Conservation (phyloP, 2,329 filamentous ascomycete species). For the Bisporella sp. region DNA sequence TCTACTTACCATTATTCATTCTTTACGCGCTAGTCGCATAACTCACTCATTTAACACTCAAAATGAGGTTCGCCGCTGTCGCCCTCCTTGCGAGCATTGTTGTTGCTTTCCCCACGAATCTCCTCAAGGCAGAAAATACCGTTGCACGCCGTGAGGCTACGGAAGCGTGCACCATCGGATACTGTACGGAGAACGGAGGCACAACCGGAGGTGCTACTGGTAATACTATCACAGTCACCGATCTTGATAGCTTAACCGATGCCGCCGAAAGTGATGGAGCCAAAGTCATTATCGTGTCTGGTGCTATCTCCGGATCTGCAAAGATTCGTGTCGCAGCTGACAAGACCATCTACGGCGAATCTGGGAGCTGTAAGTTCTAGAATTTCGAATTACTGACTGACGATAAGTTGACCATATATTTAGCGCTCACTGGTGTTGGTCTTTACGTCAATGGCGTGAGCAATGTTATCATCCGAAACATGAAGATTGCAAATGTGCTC, state of each 20-base stretch:
- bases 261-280: constrained; percentile 33
- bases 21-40: no score
- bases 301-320: constrained; percentile 21
- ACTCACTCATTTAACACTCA: no score
- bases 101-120: no score
- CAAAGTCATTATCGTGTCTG: constrained; percentile 36
- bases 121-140: no score
- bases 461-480: constrained; percentile 52
- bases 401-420: neutral
- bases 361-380: constrained; percentile 25
- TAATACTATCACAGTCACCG: constrained; percentile 37
- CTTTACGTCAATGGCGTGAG: constrained; percentile 38
- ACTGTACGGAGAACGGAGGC: neutral
- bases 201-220: constrained; percentile 41
- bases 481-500: constrained; percentile 43
- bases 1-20: no score
- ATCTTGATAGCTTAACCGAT: constrained; percentile 33
- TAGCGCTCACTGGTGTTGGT: constrained; percentile 36
- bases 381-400: no score
- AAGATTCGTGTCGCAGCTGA: constrained; percentile 23
- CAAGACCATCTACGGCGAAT: constrained; percentile 45
- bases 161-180: no score
- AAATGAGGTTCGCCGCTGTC: no score
- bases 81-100: no score
- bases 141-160: no score